These are phyloP conservation scores for Nannochloris sp. DNA, from an alignment of 139 green algal species.

Conservation along the genomic window DNA sequence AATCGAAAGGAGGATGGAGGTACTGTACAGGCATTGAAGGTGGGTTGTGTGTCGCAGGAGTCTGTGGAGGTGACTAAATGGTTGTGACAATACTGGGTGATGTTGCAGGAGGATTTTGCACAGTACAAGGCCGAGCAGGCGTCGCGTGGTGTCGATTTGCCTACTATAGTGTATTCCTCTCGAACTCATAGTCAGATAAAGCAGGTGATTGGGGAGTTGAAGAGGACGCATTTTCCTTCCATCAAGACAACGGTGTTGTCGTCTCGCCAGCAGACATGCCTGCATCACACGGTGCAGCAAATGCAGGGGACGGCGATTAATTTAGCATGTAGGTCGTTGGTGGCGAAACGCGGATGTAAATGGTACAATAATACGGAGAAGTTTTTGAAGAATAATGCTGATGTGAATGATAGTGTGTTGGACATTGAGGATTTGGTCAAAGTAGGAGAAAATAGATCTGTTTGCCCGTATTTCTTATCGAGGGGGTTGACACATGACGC, in stretches of 20 bases:
- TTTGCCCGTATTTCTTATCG: conserved; percentile 75
- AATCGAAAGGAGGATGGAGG: conserved; percentile 9
- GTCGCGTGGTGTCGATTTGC: conserved; percentile 18
- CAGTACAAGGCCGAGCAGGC: conserved; percentile 16
- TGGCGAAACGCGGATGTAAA: conserved; percentile 47
- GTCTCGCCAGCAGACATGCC: conserved; percentile 81
- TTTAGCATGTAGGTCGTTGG: conserved; percentile 60
- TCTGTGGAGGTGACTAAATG: background rate
- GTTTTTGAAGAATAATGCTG: conserved; percentile 35
- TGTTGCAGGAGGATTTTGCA: conserved; percentile 25
- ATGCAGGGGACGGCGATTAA: conserved; percentile 45
- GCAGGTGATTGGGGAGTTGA: conserved; percentile 90
- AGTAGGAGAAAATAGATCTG: conserved; percentile 33
- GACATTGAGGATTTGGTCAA: conserved; percentile 88
- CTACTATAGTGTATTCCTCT: conserved; percentile 82
- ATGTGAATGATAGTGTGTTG: conserved; percentile 24
- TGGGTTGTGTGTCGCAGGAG: background rate
- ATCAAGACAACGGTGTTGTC: conserved; percentile 63
- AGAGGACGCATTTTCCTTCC: conserved; percentile 61
- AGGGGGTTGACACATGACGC: conserved; percentile 48
- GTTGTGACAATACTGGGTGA: background rate
- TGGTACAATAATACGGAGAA: conserved; percentile 41
- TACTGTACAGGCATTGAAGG: conserved; percentile 23
- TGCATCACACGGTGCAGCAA: conserved; percentile 41
- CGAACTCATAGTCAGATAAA: conserved; percentile 90